Conservation (phyloP, 73 alveolate genomes). For the Tetrahymena borealis region DNA sequence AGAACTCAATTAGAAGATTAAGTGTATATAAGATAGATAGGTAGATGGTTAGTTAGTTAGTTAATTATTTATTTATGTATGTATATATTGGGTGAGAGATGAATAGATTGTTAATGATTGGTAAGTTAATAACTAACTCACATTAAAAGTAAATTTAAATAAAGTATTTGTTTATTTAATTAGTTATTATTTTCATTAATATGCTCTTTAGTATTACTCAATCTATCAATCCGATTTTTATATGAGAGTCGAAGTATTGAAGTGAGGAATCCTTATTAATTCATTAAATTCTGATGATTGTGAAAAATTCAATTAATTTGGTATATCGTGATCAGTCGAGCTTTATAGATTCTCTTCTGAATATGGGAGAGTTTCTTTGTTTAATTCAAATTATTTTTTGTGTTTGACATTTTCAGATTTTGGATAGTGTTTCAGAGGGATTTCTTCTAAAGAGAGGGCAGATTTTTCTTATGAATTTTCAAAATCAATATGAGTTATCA, state of each 20-base stretch:
- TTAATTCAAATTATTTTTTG: neutral
- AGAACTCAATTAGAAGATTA: too few species aligned
- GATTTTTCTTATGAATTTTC: neutral
- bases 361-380: neutral
- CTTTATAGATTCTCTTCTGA: neutral
- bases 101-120: too few species aligned
- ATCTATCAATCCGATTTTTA: neutral
- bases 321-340: neutral
- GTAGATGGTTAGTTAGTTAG: too few species aligned
- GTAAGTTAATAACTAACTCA: too few species aligned
- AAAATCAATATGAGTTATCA: neutral
- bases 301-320: neutral
- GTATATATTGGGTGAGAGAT: too few species aligned
- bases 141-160: too few species aligned
- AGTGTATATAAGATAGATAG: too few species aligned
- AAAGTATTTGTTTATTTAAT: too few species aligned
- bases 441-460: neutral
- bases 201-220: neutral
- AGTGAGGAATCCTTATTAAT: neutral
- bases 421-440: neutral
- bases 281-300: neutral
- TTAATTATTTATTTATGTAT: too few species aligned
- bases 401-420: neutral
- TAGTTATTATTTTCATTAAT: neutral
- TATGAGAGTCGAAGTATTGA: neutral